A percentile compares a stretch with the other conserved stretches of the same genome.
Conservation (phyloP, 139 green algal species). For the Chlamydomonas asymmetrica region DNA sequence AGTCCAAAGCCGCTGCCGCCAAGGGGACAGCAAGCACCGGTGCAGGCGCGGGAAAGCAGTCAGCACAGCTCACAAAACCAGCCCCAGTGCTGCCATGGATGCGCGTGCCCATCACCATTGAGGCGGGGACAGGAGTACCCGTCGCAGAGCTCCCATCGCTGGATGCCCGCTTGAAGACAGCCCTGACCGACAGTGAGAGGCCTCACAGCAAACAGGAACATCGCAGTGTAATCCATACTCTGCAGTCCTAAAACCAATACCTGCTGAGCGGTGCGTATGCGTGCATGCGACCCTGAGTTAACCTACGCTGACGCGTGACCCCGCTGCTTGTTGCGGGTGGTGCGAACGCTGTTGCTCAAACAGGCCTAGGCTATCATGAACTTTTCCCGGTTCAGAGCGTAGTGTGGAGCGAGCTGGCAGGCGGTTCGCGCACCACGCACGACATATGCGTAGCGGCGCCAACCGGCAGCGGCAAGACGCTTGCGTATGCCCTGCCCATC, state of each 20-base stretch:
- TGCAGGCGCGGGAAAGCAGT: too few relatives aligned
- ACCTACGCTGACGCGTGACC: not conserved
- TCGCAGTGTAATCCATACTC: too few relatives aligned
- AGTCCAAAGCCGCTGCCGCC: too few relatives aligned
- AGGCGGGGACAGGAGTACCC: constrained; percentile 39
- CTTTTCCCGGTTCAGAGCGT: constrained; percentile 83
- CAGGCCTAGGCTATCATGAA: constrained; percentile 54
- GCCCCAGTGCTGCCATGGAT: constrained; percentile 81
- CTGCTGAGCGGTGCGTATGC: constrained; percentile 6
- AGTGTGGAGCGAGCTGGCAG: constrained; percentile 69
- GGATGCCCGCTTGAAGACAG: constrained; percentile 38
- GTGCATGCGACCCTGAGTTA: too few relatives aligned
- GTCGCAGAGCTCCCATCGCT: constrained; percentile 62
- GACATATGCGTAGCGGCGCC: constrained; percentile 87
- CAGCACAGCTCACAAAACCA: too few relatives aligned
- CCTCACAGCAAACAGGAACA: too few relatives aligned
- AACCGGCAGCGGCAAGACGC: constrained; percentile 90
- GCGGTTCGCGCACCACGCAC: constrained; percentile 65
- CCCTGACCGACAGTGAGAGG: too few relatives aligned
- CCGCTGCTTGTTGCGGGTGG: not conserved
- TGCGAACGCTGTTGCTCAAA: not conserved
- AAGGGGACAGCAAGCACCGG: too few relatives aligned
- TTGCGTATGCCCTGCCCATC: constrained; percentile 85
- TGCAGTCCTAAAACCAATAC: too few relatives aligned
- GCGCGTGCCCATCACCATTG: constrained; percentile 72